Conservation (phyloP, 805 yeast genomes). For the Scheffersomyces lignosus region DNA sequence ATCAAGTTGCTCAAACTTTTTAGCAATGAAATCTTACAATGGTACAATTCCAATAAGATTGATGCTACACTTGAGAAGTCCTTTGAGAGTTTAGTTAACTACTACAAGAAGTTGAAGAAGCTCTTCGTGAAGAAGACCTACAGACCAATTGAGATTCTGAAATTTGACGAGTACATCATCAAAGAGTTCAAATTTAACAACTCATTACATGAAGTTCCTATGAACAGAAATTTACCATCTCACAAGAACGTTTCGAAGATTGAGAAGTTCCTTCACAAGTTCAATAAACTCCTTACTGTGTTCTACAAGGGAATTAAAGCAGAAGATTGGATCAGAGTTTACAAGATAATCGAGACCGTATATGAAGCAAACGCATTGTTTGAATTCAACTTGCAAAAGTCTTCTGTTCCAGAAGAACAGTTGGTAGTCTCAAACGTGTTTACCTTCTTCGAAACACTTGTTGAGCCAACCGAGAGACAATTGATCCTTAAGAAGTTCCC, state of each 20-base stretch:
- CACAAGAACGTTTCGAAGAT: slow-evolving; percentile 49
- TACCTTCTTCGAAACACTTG: slow-evolving; percentile 63
- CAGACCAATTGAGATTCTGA: slow-evolving; percentile 52
- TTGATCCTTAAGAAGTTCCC: slow-evolving; percentile 55
- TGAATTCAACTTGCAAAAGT: slow-evolving; percentile 46
- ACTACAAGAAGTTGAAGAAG: slow-evolving; percentile 67
- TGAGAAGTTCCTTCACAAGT: slow-evolving; percentile 58
- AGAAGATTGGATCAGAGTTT: slow-evolving; percentile 78
- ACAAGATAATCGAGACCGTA: slow-evolving; percentile 71
- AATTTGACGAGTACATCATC: slow-evolving; percentile 36
- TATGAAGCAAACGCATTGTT: slow-evolving; percentile 62
- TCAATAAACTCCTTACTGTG: slow-evolving; percentile 62
- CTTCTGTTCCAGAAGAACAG: slow-evolving; percentile 49
- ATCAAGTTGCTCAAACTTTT: slow-evolving; percentile 64
- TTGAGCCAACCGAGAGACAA: slow-evolving; percentile 44
- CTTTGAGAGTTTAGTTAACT: slow-evolving; percentile 40
- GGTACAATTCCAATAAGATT: slow-evolving; percentile 46
- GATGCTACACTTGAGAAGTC: slow-evolving; percentile 32
- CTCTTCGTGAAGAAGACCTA: slow-evolving; percentile 68
- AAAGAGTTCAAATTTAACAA: slow-evolving; percentile 44
- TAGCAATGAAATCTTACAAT: slow-evolving; percentile 62
- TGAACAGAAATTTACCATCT: slow-evolving; percentile 46
- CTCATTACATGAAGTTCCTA: slow-evolving; percentile 45
- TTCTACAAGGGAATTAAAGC: slow-evolving; percentile 57
- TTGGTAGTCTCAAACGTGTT: slow-evolving; percentile 68